These are phyloP conservation scores for Dendrobium officinale DNA, from an alignment of 106 monocot species.

Conservation along the genomic window DNA sequence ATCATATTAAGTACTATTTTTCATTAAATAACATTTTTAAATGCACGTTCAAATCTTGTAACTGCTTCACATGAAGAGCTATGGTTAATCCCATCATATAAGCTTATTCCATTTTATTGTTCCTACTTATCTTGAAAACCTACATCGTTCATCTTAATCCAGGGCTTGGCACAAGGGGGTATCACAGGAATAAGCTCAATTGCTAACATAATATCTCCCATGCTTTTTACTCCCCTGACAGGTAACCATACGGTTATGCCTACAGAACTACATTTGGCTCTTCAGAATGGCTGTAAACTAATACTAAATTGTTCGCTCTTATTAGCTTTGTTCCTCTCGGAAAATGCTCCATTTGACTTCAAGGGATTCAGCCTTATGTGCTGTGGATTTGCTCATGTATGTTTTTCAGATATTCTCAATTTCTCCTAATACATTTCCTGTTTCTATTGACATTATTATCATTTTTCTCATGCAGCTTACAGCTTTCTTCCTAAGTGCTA, in stretches of 20 bases:
- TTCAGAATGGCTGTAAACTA: not conserved
- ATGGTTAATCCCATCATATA: not conserved
- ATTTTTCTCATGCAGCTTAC: conserved; percentile 18
- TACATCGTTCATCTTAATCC: not conserved
- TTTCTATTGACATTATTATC: not conserved
- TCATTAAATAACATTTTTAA: not conserved
- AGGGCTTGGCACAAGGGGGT: conserved; percentile 99
- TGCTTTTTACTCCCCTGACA: conserved; percentile 76
- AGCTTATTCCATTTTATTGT: not conserved
- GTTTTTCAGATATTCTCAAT: not conserved
- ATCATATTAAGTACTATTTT: not conserved
- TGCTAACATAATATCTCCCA: conserved; percentile 77
- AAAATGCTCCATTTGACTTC: conserved; percentile 77
- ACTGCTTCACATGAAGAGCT: not conserved
- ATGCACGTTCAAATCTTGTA: not conserved
- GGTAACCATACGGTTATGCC: conserved; percentile 25
- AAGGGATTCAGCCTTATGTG: conserved; percentile 94
- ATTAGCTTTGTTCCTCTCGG: conserved; percentile 81
- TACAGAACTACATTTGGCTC: not conserved
- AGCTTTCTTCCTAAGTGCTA: conserved; percentile 27
- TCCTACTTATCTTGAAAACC: not conserved
- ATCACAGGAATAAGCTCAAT: conserved; percentile 77
- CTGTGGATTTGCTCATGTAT: conserved; percentile 64
- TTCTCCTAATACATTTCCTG: not conserved
- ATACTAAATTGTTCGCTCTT: not conserved